A percentile compares a stretch with the other conserved stretches of the same genome.
phyloP scores from a whole-genome alignment of 2,329 filamentous ascomycete genomes.

The Fusarium falciforme region DNA sequence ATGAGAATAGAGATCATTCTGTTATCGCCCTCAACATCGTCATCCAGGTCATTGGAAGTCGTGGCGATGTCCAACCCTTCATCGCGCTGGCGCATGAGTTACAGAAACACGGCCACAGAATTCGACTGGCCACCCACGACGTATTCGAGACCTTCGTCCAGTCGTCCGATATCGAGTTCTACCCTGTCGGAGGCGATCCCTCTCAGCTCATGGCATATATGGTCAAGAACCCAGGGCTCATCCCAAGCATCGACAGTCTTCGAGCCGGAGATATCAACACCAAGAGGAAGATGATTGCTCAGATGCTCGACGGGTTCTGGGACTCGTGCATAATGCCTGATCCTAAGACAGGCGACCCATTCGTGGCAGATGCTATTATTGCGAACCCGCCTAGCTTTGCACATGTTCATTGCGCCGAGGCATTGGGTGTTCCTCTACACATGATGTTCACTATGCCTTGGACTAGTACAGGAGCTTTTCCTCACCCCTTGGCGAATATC shows the following conservation, averaged over 20 bases:
- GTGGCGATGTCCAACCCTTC: conserved; percentile 31
- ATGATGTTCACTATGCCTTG: conserved; percentile 92
- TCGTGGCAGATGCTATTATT: conserved; percentile 81
- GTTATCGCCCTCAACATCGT: conserved; percentile 16
- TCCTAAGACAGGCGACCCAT: conserved; percentile 53
- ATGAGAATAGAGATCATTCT: neutral
- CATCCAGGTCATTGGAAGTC: conserved; percentile 26
- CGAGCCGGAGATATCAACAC: neutral
- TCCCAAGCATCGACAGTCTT: conserved; percentile 3
- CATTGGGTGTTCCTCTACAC: conserved; percentile 79
- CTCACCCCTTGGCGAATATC: conserved; percentile 78
- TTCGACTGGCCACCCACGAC: conserved; percentile 26
- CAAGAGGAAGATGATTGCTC: conserved; percentile 5
- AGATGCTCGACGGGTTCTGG: conserved; percentile 13
- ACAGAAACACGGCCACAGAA: conserved; percentile 24
- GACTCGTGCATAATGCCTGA: conserved; percentile 27
- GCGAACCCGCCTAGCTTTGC: conserved; percentile 84
- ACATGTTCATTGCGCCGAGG: conserved; percentile 82
- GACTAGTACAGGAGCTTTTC: conserved; percentile 78
- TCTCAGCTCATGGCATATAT: conserved; percentile 24
- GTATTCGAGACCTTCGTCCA: conserved; percentile 14
- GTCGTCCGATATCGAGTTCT: conserved; percentile 14
- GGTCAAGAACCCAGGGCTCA: neutral
- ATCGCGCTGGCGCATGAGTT: conserved; percentile 21
- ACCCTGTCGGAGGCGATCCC: conserved; percentile 11